Conservation (phyloP, 805 yeast genomes). For the Danielia oregonensis region DNA sequence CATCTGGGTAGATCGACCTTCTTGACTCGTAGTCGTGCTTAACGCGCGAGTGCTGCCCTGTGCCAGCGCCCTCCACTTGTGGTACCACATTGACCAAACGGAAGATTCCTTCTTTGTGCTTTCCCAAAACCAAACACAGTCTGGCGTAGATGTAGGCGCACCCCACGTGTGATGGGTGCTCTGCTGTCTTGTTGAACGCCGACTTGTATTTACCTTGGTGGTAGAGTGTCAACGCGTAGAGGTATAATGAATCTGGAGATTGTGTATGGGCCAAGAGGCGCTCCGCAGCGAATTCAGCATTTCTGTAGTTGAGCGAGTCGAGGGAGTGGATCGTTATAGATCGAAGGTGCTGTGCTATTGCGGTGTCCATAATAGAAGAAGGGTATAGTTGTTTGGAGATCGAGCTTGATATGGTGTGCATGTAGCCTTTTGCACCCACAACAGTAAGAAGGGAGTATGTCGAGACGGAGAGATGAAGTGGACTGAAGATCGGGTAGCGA, state of each 20-base stretch:
- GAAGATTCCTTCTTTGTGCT: constrained; percentile 58
- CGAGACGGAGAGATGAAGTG: too few relatives aligned
- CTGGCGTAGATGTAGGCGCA: constrained; percentile 74
- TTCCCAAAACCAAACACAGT: constrained; percentile 54
- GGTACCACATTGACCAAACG: constrained; percentile 29
- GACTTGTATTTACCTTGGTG: constrained; percentile 58
- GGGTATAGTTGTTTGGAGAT: too few relatives aligned
- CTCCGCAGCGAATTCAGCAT: constrained; percentile 88
- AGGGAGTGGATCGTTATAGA: constrained; percentile 64
- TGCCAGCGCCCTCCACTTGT: not conserved
- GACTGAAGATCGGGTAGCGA: too few relatives aligned
- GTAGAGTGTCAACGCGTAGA: constrained; percentile 65
- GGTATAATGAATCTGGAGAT: constrained; percentile 58
- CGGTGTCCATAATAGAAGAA: too few relatives aligned
- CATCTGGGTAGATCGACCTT: constrained; percentile 51
- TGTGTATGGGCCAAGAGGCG: constrained; percentile 62
- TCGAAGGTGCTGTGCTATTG: constrained; percentile 45
- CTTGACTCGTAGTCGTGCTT: constrained; percentile 37
- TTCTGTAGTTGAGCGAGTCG: constrained; percentile 62
- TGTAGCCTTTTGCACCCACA: too few relatives aligned
- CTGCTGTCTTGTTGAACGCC: constrained; percentile 45
- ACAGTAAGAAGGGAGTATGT: too few relatives aligned
- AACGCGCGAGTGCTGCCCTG: constrained; percentile 8
- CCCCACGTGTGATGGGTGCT: constrained; percentile 56
- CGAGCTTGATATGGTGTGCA: too few relatives aligned